These are phyloP conservation scores for Podospora didyma DNA, from an alignment of 495 filamentous ascomycete species.

Conservation along the genomic window DNA sequence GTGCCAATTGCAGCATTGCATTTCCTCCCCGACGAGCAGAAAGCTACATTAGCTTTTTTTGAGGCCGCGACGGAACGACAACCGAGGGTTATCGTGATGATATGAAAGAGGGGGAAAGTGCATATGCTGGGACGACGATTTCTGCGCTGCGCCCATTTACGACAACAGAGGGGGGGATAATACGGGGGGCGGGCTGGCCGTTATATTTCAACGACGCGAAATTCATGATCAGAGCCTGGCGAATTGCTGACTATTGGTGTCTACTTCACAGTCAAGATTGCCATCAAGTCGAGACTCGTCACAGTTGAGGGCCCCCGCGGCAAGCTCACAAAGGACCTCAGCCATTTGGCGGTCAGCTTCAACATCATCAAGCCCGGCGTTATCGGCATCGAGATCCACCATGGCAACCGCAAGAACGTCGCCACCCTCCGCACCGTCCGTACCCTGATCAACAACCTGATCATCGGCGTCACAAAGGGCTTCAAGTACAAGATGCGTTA, in stretches of 20 bases:
- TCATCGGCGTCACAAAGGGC: constrained; percentile 95
- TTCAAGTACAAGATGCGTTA: constrained; percentile 99
- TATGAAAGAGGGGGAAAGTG: too few species aligned
- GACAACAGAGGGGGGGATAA: too few species aligned
- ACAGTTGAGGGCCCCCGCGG: constrained; percentile 95
- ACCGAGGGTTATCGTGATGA: neutral
- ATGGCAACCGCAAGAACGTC: constrained; percentile 94
- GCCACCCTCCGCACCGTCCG: constrained; percentile 97
- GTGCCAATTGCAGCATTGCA: constrained; percentile 15
- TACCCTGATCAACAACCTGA: constrained; percentile 94
- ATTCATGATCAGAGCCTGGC: neutral
- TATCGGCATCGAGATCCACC: constrained; percentile 95
- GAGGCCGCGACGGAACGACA: neutral
- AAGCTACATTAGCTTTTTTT: neutral
- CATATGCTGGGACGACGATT: too few species aligned
- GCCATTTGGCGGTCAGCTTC: constrained; percentile 95
- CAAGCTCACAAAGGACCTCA: constrained; percentile 93
- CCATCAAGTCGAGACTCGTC: constrained; percentile 91
- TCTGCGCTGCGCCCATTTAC: too few species aligned
- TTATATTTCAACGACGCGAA: neutral
- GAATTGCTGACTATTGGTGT: constrained; percentile 37
- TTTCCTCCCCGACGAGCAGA: neutral
- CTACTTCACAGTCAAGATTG: constrained; percentile 73
- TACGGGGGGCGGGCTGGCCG: neutral
- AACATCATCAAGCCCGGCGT: constrained; percentile 70